phyloP scores from a whole-genome alignment of 2,329 filamentous ascomycete species.

The Septoria linicola region DNA sequence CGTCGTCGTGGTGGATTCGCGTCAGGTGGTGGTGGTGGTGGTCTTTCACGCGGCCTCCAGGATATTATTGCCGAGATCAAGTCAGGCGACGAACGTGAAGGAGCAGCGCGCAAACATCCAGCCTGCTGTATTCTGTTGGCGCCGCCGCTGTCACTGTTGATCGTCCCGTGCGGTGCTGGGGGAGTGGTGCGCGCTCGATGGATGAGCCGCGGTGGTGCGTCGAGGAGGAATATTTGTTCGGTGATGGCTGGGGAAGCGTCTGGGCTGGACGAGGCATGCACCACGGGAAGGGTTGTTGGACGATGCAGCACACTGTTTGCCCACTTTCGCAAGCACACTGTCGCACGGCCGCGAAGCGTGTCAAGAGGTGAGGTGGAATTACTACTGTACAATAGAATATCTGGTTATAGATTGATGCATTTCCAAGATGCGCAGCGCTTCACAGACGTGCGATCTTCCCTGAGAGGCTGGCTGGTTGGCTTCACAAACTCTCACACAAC shows the following conservation, averaged over 20 bases:
- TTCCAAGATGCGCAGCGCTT: too few species aligned
- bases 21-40: neutral
- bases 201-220: conserved; percentile 4
- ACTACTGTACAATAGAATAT: too few species aligned
- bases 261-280: conserved; percentile 1
- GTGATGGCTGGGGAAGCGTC: neutral
- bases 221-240: neutral
- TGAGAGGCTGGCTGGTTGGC: too few species aligned
- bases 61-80: conserved; percentile 9
- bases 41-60: conserved; percentile 10
- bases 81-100: conserved; percentile 10
- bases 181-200: neutral
- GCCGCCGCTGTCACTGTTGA: neutral
- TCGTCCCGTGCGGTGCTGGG: neutral
- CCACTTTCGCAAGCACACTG: neutral
- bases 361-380: too few species aligned
- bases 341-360: too few species aligned
- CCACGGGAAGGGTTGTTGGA: neutral
- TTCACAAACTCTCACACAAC: too few species aligned
- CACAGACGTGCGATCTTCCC: too few species aligned
- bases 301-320: neutral
- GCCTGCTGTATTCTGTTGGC: conserved; percentile 1
- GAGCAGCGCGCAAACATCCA: conserved; percentile 13
- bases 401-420: too few species aligned
- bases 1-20: conserved; percentile 6